A percentile compares a stretch with the other conserved stretches of the same genome.
Conservation (phyloP, 179 eudicot genomes). For the Camellia oleifera region DNA sequence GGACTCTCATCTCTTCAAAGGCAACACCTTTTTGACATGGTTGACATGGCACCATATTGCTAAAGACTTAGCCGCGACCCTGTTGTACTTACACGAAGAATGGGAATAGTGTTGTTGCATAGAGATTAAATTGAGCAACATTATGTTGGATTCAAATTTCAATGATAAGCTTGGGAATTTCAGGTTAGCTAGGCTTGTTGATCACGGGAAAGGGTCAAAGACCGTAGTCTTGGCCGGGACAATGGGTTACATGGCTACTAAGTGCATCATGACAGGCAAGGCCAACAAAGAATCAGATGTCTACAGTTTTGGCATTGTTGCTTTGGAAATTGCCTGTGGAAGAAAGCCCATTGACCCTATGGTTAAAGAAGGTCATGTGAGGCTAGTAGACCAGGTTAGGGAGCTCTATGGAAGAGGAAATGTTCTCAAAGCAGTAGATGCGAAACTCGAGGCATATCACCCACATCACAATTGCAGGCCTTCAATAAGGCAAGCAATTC, state of each 20-base stretch:
- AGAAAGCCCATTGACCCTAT: conserved; percentile 11
- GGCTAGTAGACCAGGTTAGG: neutral
- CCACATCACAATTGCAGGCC: neutral
- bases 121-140: conserved; percentile 33
- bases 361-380: neutral
- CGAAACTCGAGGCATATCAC: neutral
- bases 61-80: conserved; percentile 26
- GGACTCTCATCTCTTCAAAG: conserved; percentile 23
- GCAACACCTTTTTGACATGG: conserved; percentile 22
- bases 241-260: conserved; percentile 33
- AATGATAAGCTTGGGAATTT: conserved; percentile 36
- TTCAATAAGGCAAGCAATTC: conserved; percentile 1
- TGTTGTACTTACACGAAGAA: conserved; percentile 31
- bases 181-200: conserved; percentile 32
- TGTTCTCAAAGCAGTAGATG: conserved; percentile 19
- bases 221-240: conserved; percentile 28
- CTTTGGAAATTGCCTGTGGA: conserved; percentile 29
- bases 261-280: conserved; percentile 23
- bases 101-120: conserved; percentile 37
- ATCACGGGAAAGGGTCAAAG: conserved; percentile 25
- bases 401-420: conserved; percentile 14
- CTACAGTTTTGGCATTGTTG: conserved; percentile 29
- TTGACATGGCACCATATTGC: conserved; percentile 21
- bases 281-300: conserved; percentile 27
- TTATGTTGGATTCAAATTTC: conserved; percentile 35